Evolutionary conservation across 495 filamentous ascomycete genomes (phyloP).

Genomic region (Neurospora discreta): DNA sequence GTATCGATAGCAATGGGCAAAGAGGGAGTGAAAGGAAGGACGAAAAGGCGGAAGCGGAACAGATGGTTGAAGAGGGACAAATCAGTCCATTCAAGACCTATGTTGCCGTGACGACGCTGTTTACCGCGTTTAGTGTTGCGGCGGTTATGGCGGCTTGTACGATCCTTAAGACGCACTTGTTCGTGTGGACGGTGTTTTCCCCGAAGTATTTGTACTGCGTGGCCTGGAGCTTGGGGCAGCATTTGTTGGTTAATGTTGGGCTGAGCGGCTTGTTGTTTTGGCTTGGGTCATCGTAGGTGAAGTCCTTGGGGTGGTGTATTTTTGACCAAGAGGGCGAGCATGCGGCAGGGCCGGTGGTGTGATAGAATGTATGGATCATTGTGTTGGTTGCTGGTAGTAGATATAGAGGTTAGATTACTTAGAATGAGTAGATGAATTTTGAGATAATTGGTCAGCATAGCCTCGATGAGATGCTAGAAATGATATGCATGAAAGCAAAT

Average conservation of each 20-base stretch:
- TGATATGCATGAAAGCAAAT: background rate
- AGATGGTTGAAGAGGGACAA: background rate
- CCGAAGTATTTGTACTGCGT: conserved; percentile 91
- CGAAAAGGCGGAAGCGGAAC: background rate
- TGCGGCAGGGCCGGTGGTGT: background rate
- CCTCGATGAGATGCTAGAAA: background rate
- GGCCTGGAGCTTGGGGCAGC: conserved; percentile 75
- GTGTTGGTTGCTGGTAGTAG: background rate
- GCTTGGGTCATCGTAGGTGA: conserved; percentile 23
- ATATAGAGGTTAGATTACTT: background rate
- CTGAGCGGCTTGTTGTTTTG: conserved; percentile 46
- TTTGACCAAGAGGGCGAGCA: background rate
- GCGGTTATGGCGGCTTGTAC: conserved; percentile 87
- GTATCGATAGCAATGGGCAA: too few species aligned
- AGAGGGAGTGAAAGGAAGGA: background rate
- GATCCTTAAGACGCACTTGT: conserved; percentile 73
- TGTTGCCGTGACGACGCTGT: conserved; percentile 53
- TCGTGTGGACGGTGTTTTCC: conserved; percentile 98
- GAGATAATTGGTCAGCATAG: background rate
- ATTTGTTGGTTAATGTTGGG: conserved; percentile 57
- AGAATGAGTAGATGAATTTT: background rate
- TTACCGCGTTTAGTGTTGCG: conserved; percentile 44
- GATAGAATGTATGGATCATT: background rate
- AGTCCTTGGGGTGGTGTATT: background rate
- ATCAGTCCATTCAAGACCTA: conserved; percentile 31